These are phyloP conservation scores for Xanthoconium stramineum DNA, from an alignment of 768 basidiomycete species.

Conservation along the genomic window DNA sequence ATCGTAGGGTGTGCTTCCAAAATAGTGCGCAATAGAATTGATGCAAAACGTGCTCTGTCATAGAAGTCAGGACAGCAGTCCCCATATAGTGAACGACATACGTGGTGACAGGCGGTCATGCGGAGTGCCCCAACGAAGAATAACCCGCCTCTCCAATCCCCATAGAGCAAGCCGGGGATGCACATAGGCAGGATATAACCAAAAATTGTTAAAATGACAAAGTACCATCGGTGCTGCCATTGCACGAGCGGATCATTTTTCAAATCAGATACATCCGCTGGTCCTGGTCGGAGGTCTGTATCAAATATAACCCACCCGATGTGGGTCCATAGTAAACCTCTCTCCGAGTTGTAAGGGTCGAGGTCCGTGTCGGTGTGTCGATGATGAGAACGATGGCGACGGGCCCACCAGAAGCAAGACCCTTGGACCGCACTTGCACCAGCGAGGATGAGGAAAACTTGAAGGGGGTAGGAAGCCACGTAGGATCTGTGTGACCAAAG, in stretches of 20 bases:
- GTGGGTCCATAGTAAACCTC: constrained; percentile 78
- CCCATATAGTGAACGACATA: constrained; percentile 35
- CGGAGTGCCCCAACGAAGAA: constrained; percentile 73
- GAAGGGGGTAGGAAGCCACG: constrained; percentile 69
- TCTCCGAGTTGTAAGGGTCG: constrained; percentile 80
- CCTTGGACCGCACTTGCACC: constrained; percentile 85
- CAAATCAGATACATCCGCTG: constrained; percentile 71
- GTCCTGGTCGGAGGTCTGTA: constrained; percentile 65
- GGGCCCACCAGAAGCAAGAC: constrained; percentile 85
- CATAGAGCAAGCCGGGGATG: constrained; percentile 69
- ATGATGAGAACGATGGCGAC: constrained; percentile 80
- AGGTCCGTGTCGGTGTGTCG: constrained; percentile 83
- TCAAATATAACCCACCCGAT: constrained; percentile 85
- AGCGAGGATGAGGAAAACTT: constrained; percentile 65
- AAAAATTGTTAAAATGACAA: constrained; percentile 58
- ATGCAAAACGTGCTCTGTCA: constrained; percentile 80
- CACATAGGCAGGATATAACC: constrained; percentile 68
- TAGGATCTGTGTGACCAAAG: constrained; percentile 86
- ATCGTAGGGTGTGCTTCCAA: constrained; percentile 80
- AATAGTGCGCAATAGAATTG: constrained; percentile 84
- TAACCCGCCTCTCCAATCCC: constrained; percentile 75
- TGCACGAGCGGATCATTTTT: constrained; percentile 64
- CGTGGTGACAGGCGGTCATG: constrained; percentile 77
- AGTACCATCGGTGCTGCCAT: constrained; percentile 78
- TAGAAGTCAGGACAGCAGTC: neutral